Percentiles rank a stretch among this genome's conserved stretches.
phyloP scores from a whole-genome alignment of 2,329 filamentous ascomycete species.

The Mollisia scopiformis region DNA sequence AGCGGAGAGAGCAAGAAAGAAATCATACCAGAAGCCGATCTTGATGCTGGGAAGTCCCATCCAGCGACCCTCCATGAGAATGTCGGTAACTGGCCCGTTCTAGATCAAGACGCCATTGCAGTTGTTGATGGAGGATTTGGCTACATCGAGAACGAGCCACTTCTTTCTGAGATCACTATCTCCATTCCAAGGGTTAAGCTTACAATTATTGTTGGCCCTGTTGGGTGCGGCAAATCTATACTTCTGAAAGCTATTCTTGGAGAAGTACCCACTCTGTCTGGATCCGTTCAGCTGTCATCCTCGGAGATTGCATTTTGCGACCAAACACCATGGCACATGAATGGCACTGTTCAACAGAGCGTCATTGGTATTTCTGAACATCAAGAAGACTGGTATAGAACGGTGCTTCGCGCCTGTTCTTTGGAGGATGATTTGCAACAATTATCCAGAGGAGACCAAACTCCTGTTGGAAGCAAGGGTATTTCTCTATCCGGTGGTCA shows the following conservation, averaged over 20 bases:
- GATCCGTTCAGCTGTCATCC: conserved; percentile 15
- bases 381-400: conserved; percentile 33
- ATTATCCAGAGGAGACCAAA: conserved; percentile 27
- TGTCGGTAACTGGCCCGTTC: too few relatives aligned
- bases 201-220: too few relatives aligned
- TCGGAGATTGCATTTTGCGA: conserved; percentile 43
- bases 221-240: too few relatives aligned
- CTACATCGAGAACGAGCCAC: too few relatives aligned
- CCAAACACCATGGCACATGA: conserved; percentile 48
- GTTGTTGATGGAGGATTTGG: too few relatives aligned
- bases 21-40: too few relatives aligned
- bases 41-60: too few relatives aligned
- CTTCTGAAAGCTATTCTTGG: conserved; percentile 34
- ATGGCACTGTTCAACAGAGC: conserved; percentile 43
- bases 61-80: too few relatives aligned
- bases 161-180: too few relatives aligned
- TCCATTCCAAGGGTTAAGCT: too few relatives aligned
- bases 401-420: conserved; percentile 29
- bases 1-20: too few relatives aligned
- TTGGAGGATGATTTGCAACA: background rate
- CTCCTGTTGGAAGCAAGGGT: conserved; percentile 35
- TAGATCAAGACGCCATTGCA: too few relatives aligned
- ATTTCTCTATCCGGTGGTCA: conserved; percentile 36
- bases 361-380: conserved; percentile 39
- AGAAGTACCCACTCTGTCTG: conserved; percentile 18